These are phyloP conservation scores for Podaxis sp. DNA, from an alignment of 768 basidiomycete species.

Conservation along the genomic window DNA sequence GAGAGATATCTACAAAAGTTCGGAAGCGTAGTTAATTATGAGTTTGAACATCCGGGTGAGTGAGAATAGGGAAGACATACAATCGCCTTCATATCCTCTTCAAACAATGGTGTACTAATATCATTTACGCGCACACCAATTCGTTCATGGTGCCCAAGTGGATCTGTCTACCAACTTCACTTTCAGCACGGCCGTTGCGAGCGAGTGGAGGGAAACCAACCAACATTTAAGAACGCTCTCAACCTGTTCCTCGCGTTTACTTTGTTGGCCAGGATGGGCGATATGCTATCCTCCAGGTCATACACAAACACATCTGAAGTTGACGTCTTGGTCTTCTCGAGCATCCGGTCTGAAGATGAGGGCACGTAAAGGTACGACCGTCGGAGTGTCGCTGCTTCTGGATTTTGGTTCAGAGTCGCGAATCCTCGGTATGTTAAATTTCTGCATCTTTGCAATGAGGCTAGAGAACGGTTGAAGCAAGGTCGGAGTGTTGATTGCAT, in stretches of 20 bases:
- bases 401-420: not conserved
- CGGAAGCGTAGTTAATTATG: not conserved
- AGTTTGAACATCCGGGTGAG: not conserved
- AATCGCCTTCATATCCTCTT: conserved; percentile 58
- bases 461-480: not conserved
- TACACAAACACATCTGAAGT: conserved; percentile 78
- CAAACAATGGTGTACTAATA: conserved; percentile 62
- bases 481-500: not conserved
- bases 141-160: conserved; percentile 42
- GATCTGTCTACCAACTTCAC: conserved; percentile 10
- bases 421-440: not conserved
- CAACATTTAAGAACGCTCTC: conserved; percentile 52
- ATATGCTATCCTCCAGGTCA: conserved; percentile 86
- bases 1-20: conserved; percentile 24
- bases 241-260: conserved; percentile 54
- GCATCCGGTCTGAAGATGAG: conserved; percentile 75
- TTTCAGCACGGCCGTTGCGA: not conserved
- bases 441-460: not conserved
- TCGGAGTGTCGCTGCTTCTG: conserved; percentile 22
- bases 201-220: conserved; percentile 16
- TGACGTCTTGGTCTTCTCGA: conserved; percentile 67
- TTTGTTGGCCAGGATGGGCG: conserved; percentile 64
- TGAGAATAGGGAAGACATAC: conserved; percentile 31
- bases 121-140: conserved; percentile 74
- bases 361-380: conserved; percentile 82